These are phyloP conservation scores for Corinectria fuckeliana DNA, from an alignment of 2,329 filamentous ascomycete species.

Conservation along the genomic window DNA sequence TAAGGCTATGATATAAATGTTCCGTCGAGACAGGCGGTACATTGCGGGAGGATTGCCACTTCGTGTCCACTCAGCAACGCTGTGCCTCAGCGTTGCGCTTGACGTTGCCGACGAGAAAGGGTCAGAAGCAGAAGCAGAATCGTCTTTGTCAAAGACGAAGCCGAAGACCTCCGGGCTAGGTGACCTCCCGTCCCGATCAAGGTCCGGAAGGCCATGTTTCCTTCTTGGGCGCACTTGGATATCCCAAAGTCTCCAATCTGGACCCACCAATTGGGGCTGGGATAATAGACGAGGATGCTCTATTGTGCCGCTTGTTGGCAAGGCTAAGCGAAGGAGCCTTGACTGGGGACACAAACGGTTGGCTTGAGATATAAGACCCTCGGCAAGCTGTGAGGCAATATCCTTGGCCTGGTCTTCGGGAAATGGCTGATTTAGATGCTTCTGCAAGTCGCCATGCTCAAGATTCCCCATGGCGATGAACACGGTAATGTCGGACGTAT, in stretches of 20 bases:
- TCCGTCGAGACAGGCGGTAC: no score
- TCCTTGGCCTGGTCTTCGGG: background rate
- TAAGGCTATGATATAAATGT: no score
- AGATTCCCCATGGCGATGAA: constrained; percentile 7
- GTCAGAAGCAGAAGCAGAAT: background rate
- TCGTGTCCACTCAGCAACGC: no score
- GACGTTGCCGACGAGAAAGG: background rate
- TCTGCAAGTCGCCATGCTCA: background rate
- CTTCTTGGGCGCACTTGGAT: constrained; percentile 1
- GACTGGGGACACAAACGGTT: background rate
- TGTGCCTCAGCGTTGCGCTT: no score
- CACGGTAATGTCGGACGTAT: background rate
- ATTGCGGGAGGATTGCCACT: no score
- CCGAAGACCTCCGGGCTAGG: constrained; percentile 1
- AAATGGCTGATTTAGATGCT: background rate
- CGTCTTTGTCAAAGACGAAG: background rate
- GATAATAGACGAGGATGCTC: constrained; percentile 5
- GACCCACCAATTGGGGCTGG: constrained; percentile 3
- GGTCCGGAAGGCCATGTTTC: background rate
- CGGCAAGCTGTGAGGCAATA: background rate
- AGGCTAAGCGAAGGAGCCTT: background rate
- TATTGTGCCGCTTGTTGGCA: background rate
- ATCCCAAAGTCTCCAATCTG: constrained; percentile 7
- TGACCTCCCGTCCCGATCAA: background rate
- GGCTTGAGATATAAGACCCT: constrained; percentile 5